A percentile compares a stretch with the other conserved stretches of the same genome.
phyloP scores from a whole-genome alignment of 1,284 basidiomycete genomes.

The Irpex sp. region DNA sequence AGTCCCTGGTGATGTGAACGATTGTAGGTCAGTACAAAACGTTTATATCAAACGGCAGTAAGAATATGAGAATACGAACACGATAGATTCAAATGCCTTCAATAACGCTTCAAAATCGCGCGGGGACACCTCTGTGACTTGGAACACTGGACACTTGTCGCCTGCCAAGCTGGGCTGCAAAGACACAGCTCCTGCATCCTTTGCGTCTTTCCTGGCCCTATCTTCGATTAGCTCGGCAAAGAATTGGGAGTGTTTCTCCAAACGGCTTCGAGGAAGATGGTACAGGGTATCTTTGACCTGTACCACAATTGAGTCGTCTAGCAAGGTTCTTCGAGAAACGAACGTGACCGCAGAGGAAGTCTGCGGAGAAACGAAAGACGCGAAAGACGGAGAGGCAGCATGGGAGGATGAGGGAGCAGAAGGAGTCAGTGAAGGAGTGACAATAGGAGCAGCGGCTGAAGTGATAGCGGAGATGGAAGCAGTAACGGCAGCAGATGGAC shows the following conservation, averaged over 20 bases:
- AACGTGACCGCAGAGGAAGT: constrained; percentile 1
- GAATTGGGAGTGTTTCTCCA: constrained; percentile 30
- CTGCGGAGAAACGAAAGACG: not conserved
- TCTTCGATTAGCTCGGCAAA: constrained; percentile 25
- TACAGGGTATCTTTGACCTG: constrained; percentile 29
- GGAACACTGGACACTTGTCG: constrained; percentile 28
- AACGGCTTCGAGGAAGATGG: constrained; percentile 32
- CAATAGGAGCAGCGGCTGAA: too few species aligned
- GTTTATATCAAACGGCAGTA: not conserved
- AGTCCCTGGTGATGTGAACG: constrained; percentile 15
- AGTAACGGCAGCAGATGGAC: not conserved
- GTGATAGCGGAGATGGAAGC: too few species aligned
- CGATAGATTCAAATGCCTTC: constrained; percentile 29
- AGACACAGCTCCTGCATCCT: not conserved
- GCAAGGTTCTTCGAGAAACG: constrained; percentile 14
- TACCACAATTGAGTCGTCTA: constrained; percentile 34
- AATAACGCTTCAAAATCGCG: constrained; percentile 33
- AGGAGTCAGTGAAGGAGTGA: too few species aligned
- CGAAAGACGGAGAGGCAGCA: not conserved
- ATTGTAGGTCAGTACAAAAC: not conserved
- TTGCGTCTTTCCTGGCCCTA: constrained; percentile 4
- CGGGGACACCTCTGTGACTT: constrained; percentile 16
- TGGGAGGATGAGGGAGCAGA: too few species aligned
- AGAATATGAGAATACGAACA: constrained; percentile 26
- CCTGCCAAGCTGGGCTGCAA: not conserved